Percentiles rank a stretch among this genome's conserved stretches.
Evolutionary conservation across 768 basidiomycete genomes (phyloP).

Genomic region (Leucosporidium creatinivorum): DNA sequence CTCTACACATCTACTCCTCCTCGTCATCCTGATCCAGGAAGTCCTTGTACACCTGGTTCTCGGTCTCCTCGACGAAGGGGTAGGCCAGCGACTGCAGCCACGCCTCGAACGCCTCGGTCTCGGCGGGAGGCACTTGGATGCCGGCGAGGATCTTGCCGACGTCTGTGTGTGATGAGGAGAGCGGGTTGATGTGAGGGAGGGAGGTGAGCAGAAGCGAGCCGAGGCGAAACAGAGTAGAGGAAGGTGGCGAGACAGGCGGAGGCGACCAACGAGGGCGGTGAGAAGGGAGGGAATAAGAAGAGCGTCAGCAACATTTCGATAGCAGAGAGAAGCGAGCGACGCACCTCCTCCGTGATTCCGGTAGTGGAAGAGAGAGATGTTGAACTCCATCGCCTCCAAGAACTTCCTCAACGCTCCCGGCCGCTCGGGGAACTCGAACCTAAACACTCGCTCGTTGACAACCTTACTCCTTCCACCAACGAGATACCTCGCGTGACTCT

Average conservation of each 20-base stretch:
- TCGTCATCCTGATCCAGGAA: slow-evolving; percentile 34
- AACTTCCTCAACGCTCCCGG: slow-evolving; percentile 87
- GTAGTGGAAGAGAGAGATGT: slow-evolving; percentile 95
- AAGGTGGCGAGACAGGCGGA: background rate
- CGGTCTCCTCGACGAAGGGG: slow-evolving; percentile 83
- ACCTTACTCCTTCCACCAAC: slow-evolving; percentile 76
- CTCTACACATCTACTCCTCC: background rate
- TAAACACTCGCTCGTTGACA: slow-evolving; percentile 75
- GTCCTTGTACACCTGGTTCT: slow-evolving; percentile 69
- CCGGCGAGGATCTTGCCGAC: slow-evolving; percentile 88
- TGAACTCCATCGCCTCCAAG: slow-evolving; percentile 77
- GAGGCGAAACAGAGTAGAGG: slow-evolving; percentile 9
- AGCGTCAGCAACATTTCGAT: no score
- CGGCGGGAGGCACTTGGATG: slow-evolving; percentile 73
- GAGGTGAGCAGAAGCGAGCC: background rate
- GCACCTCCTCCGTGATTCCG: slow-evolving; percentile 91
- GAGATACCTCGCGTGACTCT: slow-evolving; percentile 89
- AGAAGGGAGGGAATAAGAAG: background rate
- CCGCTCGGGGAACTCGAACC: slow-evolving; percentile 96
- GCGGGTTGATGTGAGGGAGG: slow-evolving; percentile 41
- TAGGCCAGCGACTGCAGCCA: slow-evolving; percentile 78
- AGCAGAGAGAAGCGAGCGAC: slow-evolving; percentile 39
- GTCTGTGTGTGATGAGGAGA: slow-evolving; percentile 44
- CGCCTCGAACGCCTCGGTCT: slow-evolving; percentile 59
- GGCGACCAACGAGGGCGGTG: no score